Evolutionary conservation across 2,329 filamentous ascomycete species (phyloP).

Genomic region (Hyphodiscus sp.): DNA sequence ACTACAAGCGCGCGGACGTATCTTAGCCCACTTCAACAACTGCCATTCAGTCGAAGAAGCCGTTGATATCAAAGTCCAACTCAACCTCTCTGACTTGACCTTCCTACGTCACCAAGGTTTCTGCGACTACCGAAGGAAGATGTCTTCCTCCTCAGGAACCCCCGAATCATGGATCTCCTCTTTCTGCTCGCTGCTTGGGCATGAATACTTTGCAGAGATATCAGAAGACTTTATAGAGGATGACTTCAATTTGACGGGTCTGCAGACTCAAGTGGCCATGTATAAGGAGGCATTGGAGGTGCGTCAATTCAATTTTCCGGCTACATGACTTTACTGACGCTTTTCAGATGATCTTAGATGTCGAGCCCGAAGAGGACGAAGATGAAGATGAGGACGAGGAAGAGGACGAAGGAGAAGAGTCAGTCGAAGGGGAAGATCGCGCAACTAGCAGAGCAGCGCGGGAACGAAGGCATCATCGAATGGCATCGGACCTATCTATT

Average conservation of each 20-base stretch:
- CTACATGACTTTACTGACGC: neutral
- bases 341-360: slow-evolving; percentile 85
- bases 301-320: slow-evolving; percentile 14
- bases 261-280: slow-evolving; percentile 94
- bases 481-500: slow-evolving; percentile 87
- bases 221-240: slow-evolving; percentile 99
- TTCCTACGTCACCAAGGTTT: neutral
- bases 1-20: neutral
- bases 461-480: slow-evolving; percentile 72
- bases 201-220: slow-evolving; percentile 98
- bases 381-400: slow-evolving; percentile 67
- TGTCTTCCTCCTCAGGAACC: slow-evolving; percentile 30
- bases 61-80: neutral
- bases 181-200: slow-evolving; percentile 90
- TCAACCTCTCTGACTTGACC: neutral
- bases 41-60: neutral
- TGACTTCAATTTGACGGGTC: slow-evolving; percentile 96
- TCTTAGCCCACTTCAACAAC: neutral
- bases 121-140: slow-evolving; percentile 9
- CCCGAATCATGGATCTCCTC: slow-evolving; percentile 94
- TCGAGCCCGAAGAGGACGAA: slow-evolving; percentile 93
- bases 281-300: slow-evolving; percentile 97
- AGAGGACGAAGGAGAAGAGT: slow-evolving; percentile 64
- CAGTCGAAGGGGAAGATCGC: slow-evolving; percentile 55
- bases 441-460: slow-evolving; percentile 39